A percentile compares a stretch with the other conserved stretches of the same genome.
phyloP scores from a whole-genome alignment of 371 early-diverging fungal genomes.

The Apophysomyces variabilis region DNA sequence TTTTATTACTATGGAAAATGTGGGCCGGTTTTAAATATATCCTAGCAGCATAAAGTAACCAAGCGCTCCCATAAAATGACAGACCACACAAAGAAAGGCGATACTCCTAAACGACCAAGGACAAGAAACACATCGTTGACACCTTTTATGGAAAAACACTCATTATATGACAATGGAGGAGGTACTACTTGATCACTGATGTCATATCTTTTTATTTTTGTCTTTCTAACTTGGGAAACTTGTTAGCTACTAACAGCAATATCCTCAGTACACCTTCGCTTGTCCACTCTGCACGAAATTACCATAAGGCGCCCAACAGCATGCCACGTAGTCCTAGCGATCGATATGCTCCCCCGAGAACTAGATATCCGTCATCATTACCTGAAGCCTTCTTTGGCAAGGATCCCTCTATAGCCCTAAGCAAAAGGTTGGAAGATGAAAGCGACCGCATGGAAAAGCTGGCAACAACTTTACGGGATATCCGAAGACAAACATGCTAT shows the following conservation, averaged over 20 bases:
- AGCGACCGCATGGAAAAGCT: background rate
- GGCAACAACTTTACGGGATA: background rate
- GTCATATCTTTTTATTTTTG: background rate
- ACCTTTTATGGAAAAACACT: constrained; percentile 17
- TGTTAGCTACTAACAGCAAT: background rate
- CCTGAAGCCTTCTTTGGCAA: background rate
- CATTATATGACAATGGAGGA: background rate
- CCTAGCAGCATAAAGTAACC: constrained; percentile 6
- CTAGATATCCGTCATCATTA: background rate
- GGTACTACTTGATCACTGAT: background rate
- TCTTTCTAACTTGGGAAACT: background rate
- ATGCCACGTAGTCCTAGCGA: constrained; percentile 7
- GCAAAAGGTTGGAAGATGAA: constrained; percentile 2
- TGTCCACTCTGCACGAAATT: background rate
- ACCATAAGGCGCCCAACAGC: background rate
- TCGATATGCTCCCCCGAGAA: background rate
- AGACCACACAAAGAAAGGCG: background rate
- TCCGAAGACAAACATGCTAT: constrained; percentile 2
- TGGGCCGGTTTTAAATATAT: constrained; percentile 15
- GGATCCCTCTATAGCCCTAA: background rate
- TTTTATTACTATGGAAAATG: background rate
- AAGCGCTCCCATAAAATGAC: constrained; percentile 4
- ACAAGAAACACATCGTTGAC: constrained; percentile 17
- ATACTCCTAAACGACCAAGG: background rate
- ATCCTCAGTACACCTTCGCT: background rate